Base-by-base conservation (phyloP, 306 rosid genomes). In the Urtica urens region DNA sequence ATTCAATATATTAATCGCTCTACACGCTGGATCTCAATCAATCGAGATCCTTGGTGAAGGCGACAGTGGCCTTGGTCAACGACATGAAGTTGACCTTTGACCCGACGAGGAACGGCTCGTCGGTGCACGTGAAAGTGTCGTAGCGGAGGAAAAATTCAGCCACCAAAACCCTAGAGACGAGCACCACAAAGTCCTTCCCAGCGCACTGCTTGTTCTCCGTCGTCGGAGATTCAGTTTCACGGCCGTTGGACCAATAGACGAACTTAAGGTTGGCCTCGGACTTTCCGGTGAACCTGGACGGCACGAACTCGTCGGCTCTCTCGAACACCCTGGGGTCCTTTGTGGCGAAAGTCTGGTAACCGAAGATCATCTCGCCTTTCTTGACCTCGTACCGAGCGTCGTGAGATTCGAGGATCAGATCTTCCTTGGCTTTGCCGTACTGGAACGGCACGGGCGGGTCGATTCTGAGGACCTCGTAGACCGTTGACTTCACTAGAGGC, bases 381-480 rank as follows among this genome's bases (percentile, higher is more conserved):
- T 77, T 77, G 62, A 79, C 66, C 78, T 71, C 20, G 44, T 46
- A 83, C 1, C 76, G 18, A 0, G 74, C 77, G 30, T 74, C 86
- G 10, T 79, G 94, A 35, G 75, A 76, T 4, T 57, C 38, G 39
- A 79, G 60, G 57, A 79, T 66, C 7, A 83, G 20, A 50, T 83
- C 80, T 53, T 69, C 67, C 64, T 71, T 83, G n/a, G 88, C 94
- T 29, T 53, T 69, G 0, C 45, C 88, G 57, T 79, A 83, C 54
- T 83, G 86, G 50, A 41, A 83, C 1, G 88, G 82, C 0, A 83
- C 88, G 0, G 85, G 74, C 0, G 88, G 88, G 3, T 83, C 85
- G 9, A 83, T 74, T 31, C 94, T 59, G 0, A 83, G 29, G 0
- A 50, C 67, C 34, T 83, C 94, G 41, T 77, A 79, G 1, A 79